Evolutionary conservation across 805 yeast species (phyloP).

Genomic region (Starmerella apicola): DNA sequence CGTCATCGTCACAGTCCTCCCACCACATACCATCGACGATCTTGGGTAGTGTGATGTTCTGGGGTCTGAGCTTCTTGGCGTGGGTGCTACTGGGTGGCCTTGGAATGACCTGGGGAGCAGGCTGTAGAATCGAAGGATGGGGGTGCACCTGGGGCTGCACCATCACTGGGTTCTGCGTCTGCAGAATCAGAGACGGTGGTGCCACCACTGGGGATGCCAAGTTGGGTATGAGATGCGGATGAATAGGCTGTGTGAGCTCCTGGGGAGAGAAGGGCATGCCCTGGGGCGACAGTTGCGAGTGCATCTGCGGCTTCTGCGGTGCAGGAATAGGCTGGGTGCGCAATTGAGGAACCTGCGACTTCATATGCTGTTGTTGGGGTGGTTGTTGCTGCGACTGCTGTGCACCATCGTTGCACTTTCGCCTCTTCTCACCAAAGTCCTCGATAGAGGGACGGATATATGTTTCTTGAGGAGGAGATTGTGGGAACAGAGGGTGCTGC

Average conservation of each 20-base stretch:
- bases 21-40: constrained; percentile 17
- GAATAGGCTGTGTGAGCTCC: background rate
- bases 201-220: background rate
- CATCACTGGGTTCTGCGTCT: background rate
- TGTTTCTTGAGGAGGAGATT: constrained; percentile 16
- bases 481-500: constrained; percentile 8
- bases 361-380: constrained; percentile 5
- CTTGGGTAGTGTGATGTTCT: constrained; percentile 18
- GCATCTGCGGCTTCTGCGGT: constrained; percentile 9
- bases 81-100: no score
- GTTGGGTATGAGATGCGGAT: background rate
- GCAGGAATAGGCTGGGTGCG: constrained; percentile 6
- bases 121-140: background rate
- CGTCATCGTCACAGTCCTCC: constrained; percentile 19
- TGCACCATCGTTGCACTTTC: constrained; percentile 6
- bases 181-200: background rate
- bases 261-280: background rate
- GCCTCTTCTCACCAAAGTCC: constrained; percentile 15
- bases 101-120: no score
- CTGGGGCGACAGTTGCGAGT: background rate
- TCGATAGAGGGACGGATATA: constrained; percentile 1
- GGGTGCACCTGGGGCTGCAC: background rate
- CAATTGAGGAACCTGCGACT: constrained; percentile 13
- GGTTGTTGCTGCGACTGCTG: constrained; percentile 10
- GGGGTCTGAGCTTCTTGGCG: constrained; percentile 17